Evolutionary conservation across 1,284 basidiomycete genomes (phyloP).

Genomic region (Xerocomus nothofagi): DNA sequence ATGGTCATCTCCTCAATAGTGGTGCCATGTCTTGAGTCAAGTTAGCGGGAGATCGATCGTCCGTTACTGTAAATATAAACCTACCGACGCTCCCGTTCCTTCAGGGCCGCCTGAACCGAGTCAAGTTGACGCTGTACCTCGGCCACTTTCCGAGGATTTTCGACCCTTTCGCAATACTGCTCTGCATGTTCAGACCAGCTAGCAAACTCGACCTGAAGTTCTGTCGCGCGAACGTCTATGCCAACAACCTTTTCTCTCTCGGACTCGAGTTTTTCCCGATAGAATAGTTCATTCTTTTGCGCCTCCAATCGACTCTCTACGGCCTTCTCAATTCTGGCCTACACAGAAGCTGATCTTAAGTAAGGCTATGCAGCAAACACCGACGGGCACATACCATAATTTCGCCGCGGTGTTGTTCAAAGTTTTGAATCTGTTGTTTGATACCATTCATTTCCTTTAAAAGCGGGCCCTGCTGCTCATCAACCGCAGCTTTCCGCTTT

Average conservation of each 20-base stretch:
- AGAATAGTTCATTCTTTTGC: conserved; percentile 48
- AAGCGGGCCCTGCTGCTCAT: conserved; percentile 43
- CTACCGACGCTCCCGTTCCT: conserved; percentile 68
- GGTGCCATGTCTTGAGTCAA: conserved; percentile 61
- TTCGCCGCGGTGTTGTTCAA: conserved; percentile 40
- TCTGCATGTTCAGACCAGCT: conserved; percentile 67
- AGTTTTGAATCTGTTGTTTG: conserved; percentile 48
- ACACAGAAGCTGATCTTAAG: not conserved
- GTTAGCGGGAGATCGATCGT: conserved; percentile 4
- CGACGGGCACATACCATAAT: conserved; percentile 41
- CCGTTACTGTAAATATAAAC: conserved; percentile 19
- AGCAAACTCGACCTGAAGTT: conserved; percentile 61
- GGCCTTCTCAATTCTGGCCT: conserved; percentile 47
- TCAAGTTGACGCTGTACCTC: conserved; percentile 63
- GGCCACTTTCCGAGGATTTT: conserved; percentile 55
- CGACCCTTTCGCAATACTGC: conserved; percentile 60
- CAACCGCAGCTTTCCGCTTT: conserved; percentile 42
- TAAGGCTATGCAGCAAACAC: not conserved
- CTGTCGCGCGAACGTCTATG: conserved; percentile 46
- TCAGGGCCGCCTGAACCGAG: conserved; percentile 64
- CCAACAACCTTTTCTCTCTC: conserved; percentile 44
- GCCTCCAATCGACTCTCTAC: conserved; percentile 48
- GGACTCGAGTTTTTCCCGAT: conserved; percentile 46
- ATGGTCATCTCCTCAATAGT: conserved; percentile 75
- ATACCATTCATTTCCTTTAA: conserved; percentile 46